phyloP scores from a whole-genome alignment of 2,329 filamentous ascomycete genomes.

The Aspergillus alliaceus region DNA sequence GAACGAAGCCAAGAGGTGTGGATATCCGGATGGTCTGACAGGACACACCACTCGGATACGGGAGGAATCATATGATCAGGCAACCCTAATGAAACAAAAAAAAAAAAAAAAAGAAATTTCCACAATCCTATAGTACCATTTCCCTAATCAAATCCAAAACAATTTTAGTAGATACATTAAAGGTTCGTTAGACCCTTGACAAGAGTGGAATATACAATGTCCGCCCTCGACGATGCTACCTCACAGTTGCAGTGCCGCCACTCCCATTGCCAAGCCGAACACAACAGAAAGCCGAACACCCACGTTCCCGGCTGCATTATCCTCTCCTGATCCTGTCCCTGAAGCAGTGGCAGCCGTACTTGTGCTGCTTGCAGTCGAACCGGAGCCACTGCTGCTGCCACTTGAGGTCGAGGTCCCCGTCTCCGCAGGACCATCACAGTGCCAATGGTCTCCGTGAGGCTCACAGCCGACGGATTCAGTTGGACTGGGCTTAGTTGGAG shows the following conservation, averaged over 20 bases:
- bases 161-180: neutral
- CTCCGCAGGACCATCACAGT: conserved; percentile 16
- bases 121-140: neutral
- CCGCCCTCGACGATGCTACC: neutral
- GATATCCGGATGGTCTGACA: conserved; percentile 21
- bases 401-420: conserved; percentile 4
- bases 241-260: conserved; percentile 11
- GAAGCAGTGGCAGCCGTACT: conserved; percentile 8
- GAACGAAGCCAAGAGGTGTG: neutral
- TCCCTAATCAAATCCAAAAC: neutral
- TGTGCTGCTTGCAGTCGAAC: neutral
- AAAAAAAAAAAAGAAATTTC: too few species aligned
- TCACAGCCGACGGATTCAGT: conserved; percentile 13
- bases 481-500: conserved; percentile 10
- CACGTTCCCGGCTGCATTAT: conserved; percentile 9
- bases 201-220: neutral
- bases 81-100: conserved; percentile 6
- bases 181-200: neutral
- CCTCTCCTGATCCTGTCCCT: conserved; percentile 6
- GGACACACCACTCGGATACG: conserved; percentile 23
- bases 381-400: conserved; percentile 1
- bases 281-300: conserved; percentile 6
- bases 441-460: conserved; percentile 22
- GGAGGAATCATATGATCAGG: conserved; percentile 10
- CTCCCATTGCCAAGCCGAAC: conserved; percentile 14